Base-by-base conservation (phyloP, 2,329 filamentous ascomycete species). In the Cladosporium sp. region DNA sequence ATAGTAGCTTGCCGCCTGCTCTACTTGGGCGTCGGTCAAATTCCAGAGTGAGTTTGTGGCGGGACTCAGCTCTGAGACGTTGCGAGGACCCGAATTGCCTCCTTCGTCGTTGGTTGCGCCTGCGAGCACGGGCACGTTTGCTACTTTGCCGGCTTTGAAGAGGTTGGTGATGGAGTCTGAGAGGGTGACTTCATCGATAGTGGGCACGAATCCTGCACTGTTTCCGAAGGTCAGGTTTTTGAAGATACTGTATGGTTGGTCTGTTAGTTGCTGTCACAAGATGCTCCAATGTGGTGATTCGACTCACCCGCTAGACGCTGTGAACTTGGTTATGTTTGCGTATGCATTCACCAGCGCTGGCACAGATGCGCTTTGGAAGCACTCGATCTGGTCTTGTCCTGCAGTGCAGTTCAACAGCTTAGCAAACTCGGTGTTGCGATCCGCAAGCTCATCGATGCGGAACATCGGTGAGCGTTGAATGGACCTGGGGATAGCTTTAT, bases 391-490 rank as follows among this genome's bases (percentile, higher is more conserved):
- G 18, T 54, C 34, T 30, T 64, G 34, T 44, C 49, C 60, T 0
- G 21, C 18, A 18, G 49, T 64, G 24, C 60, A 64, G 21, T 64
- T 64, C 34, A 64, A 24, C 26, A 64, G 15, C 3, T 24, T 54
- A 12, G 32, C 49, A 12, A 64, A 55, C 18, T 44, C 49, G 5
- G 36, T 32, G 28, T 64, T 64, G 26, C 60, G 60, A n/a, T 64
- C 60, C 15, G 32, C 49, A n/a, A 64, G 36, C 36, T 64, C 49
- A 2, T 57, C 26, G 3, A 57, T 14, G 2, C 52, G 14, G 60
- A 64, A 64, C 60, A 64, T 64, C 8, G 60, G 60, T 12, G 60
- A 55, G 14, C 60, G 51, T 24, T 64, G 60, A 14, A 64, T 54
- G 2, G 60, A 64, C 8, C 60, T 26, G 8, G 60, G 51, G 6